Percentiles rank a stretch among this genome's conserved stretches.
phyloP scores from a whole-genome alignment of 306 rosid species.

The Prinsepia uniflora region DNA sequence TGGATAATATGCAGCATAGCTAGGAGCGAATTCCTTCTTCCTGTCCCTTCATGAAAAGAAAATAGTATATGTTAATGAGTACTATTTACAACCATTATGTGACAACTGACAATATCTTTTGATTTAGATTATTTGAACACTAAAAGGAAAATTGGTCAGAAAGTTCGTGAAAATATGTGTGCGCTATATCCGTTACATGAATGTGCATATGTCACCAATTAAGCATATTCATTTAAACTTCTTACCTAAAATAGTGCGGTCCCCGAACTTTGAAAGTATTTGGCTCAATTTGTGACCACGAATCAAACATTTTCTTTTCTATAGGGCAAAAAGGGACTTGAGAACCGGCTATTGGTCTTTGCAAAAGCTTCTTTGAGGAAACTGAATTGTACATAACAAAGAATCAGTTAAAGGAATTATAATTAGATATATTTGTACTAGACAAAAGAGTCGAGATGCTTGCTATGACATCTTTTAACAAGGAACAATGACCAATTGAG shows the following conservation, averaged over 20 bases:
- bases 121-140: background rate
- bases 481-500: background rate
- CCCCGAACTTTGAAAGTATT: slow-evolving; percentile 76
- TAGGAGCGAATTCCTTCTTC: slow-evolving; percentile 81
- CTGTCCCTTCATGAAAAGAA: slow-evolving; percentile 61
- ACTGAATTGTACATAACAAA: slow-evolving; percentile 50
- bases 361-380: slow-evolving; percentile 73
- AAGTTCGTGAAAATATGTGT: background rate
- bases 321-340: slow-evolving; percentile 90
- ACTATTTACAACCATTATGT: background rate
- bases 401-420: slow-evolving; percentile 13
- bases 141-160: background rate
- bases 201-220: slow-evolving; percentile 19
- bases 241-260: slow-evolving; percentile 79
- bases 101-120: background rate
- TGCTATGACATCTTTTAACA: background rate
- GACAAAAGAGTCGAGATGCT: background rate
- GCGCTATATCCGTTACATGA: background rate
- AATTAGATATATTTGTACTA: slow-evolving; percentile 2
- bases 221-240: background rate
- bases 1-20: slow-evolving; percentile 78
- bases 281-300: slow-evolving; percentile 90
- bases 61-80: slow-evolving; percentile 6
- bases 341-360: slow-evolving; percentile 83
- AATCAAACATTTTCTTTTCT: slow-evolving; percentile 84